Evolutionary conservation across 1,284 basidiomycete genomes (phyloP), one percentile per base, ranked within the genome.

Genomic region (Ustilago trichophora): DNA sequence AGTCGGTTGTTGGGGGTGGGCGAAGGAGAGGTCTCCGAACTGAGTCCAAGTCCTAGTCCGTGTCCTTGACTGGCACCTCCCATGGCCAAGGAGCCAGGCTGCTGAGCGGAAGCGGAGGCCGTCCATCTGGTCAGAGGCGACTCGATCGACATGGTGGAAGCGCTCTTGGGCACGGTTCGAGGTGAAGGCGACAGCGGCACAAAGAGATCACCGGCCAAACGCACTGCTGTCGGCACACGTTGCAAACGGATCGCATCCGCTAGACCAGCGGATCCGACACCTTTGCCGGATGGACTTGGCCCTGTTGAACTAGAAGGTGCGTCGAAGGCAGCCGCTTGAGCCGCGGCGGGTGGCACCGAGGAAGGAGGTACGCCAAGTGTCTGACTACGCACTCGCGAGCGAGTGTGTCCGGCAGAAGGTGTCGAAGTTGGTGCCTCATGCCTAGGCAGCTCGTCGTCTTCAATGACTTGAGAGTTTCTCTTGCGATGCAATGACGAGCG

Each of bases 151-250:
- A 47, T 38, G 22, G 50, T 62, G n/a, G 65, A 58, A 31, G 59
- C 52, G 46, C 65, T 63, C 33, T 55, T 62, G n/a, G 54, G 50
- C 58, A 63, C 63, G 35, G 27, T 47, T 11, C 65, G 53, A 15
- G 58, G 54, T 22, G 65, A 62, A 22, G 66, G 66, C 18, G 62
- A 60, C 3, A 56, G 45, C 24, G 77, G 66, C 25, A 67, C 42
- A 37, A 66, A 72, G 18, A 85, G 64, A 31, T 85, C 85, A 12
- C 83, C 82, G 0, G 85, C 85, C 32, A 85, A 59, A n/a, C 84
- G 77, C 2, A 86, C 85, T 8, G 83, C 83, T 1, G 85, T 85
- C 0, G 85, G 85, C 2, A 86, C 84, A 3, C 84, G 77, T 58
- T 85, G 85, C n/a, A 86, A 66, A 0, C 84, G 82, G 24, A 86